Evolutionary conservation across 2,329 filamentous ascomycete genomes (phyloP), one percentile per base, ranked within the genome.

Genomic region (Ambrosiella xylebori): DNA sequence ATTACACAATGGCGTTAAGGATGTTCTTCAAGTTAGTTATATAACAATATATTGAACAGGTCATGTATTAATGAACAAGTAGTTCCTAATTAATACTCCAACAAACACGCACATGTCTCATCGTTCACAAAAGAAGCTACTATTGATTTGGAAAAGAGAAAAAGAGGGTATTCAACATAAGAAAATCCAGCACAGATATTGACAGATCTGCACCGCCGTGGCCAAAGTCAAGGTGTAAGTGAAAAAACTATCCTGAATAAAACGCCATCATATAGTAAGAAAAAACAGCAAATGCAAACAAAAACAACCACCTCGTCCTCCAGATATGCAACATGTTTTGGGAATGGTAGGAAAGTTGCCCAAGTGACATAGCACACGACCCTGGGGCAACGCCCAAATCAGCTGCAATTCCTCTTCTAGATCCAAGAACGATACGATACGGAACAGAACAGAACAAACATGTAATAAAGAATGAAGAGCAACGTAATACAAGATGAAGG

Each of bases 231-330:
- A 56, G 40, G 13, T 56, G 49, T 52, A 59, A 59, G 39, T 53
- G 52, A 50, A 45, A 53, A 45, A 53, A 52, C 44, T 40, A 52
- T 41, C 57, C 57, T 56, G 37, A 45, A n/a, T n/a, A 53, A 39
- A 60, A 60, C 58, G 58, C 58, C 58, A 57, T 60, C 58, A 50
- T 57, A 45, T 57, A 57, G 35, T 49, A 41, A 53, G 39, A 53
- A 37, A 58, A 56, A 47, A 36, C 44, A 36, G 3, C n/a, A 3
- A 41, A 41, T n/a, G 39, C 39, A n/a, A 3, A 9, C 39, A 41
- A 41, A 41, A 9, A 11, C 39, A 9, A 41, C 39, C 39, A 41
- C 9, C 9, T 41, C 39, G n/a, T n/a, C 39, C 39, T 11, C 9
- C 9, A 41, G n/a, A 41, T 41, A 41, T 41, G n/a, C n/a, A 41